These are phyloP conservation scores for Podospora pseudoanserina DNA, from an alignment of 495 filamentous ascomycete genomes.

Conservation along the genomic window DNA sequence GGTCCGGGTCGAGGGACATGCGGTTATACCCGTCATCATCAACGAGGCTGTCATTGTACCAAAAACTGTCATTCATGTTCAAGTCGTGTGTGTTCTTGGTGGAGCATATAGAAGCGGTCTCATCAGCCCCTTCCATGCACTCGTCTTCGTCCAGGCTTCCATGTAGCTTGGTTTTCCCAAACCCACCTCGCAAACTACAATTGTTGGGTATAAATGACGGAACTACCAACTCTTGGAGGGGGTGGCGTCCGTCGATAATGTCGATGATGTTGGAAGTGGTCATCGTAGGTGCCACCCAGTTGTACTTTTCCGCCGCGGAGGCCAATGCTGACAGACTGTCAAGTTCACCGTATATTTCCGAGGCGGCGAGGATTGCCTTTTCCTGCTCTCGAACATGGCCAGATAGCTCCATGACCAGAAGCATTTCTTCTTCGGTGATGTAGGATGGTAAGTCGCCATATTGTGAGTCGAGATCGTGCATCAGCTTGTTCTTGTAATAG, in stretches of 20 bases:
- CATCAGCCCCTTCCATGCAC: not conserved
- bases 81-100: not conserved
- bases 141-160: not conserved
- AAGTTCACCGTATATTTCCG: constrained; percentile 79
- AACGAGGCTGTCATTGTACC: not conserved
- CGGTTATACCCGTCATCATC: not conserved
- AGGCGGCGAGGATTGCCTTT: constrained; percentile 59
- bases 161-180: not conserved
- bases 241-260: constrained; percentile 81
- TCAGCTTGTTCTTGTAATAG: constrained; percentile 85
- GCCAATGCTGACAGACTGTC: constrained; percentile 84
- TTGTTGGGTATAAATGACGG: constrained; percentile 84
- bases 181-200: constrained; percentile 65
- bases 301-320: constrained; percentile 71
- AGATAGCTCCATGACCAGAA: constrained; percentile 77
- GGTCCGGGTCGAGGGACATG: not conserved
- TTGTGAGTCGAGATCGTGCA: constrained; percentile 77
- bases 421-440: constrained; percentile 87
- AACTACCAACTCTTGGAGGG: constrained; percentile 84
- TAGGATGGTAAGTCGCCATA: constrained; percentile 81
- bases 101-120: not conserved
- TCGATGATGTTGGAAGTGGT: constrained; percentile 67
- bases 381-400: constrained; percentile 69
- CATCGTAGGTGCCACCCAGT: constrained; percentile 66
- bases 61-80: not conserved